Evolutionary conservation across 2,329 filamentous ascomycete species (phyloP).

Genomic region (Fonsecaea pedrosoi): DNA sequence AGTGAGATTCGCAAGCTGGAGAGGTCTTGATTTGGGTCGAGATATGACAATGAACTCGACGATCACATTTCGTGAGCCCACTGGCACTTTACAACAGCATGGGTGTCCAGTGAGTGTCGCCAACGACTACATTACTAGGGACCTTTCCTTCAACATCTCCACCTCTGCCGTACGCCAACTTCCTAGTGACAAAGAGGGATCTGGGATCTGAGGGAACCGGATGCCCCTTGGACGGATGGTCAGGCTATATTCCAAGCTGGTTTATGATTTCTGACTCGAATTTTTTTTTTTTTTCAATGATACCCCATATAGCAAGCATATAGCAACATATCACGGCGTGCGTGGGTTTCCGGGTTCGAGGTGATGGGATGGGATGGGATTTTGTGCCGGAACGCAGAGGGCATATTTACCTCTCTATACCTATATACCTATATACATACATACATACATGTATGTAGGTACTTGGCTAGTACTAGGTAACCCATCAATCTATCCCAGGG

Average conservation of each 20-base stretch:
- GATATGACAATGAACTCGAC: not conserved
- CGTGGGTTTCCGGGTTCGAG: not conserved
- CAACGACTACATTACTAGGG: too few relatives aligned
- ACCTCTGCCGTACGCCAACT: not conserved
- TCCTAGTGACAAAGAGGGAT: not conserved
- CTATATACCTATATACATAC: too few relatives aligned
- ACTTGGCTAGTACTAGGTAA: too few relatives aligned
- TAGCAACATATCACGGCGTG: not conserved
- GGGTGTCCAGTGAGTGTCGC: too few relatives aligned
- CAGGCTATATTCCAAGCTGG: not conserved
- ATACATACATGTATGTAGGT: too few relatives aligned
- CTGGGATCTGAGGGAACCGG: not conserved
- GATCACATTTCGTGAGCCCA: not conserved
- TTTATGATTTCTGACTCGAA: not conserved
- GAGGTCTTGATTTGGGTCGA: constrained; percentile 10
- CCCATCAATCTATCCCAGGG: too few relatives aligned
- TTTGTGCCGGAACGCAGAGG: not conserved
- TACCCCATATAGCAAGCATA: constrained; percentile 10
- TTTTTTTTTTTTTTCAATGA: constrained; percentile 3
- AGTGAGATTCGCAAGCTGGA: constrained; percentile 49
- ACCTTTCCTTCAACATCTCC: not conserved
- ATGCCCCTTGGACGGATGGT: not conserved
- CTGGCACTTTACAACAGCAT: not conserved
- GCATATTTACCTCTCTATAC: too few relatives aligned
- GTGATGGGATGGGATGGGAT: not conserved